Conservation (phyloP, 1,139 yeast genomes). For the Sugiyamaella neomexicana region DNA sequence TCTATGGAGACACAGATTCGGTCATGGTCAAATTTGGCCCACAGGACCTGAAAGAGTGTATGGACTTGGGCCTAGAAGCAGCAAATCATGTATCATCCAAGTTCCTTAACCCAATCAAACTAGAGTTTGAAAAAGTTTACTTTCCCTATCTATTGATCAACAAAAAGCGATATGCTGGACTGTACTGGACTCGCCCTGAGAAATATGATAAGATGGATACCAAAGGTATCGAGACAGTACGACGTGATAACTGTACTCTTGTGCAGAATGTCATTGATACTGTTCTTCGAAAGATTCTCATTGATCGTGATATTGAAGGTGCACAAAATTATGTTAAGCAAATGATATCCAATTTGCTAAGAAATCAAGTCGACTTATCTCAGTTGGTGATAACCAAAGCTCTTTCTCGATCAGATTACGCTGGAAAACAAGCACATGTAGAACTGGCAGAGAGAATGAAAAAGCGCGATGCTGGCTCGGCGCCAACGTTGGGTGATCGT, state of each 20-base stretch:
- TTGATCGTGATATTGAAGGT: conserved; percentile 83
- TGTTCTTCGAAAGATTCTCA: conserved; percentile 79
- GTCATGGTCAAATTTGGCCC: conserved; percentile 98
- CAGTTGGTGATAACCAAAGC: conserved; percentile 94
- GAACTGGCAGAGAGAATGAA: conserved; percentile 95
- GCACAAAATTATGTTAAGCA: conserved; percentile 85
- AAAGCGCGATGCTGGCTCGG: conserved; percentile 95
- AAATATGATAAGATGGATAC: conserved; percentile 97
- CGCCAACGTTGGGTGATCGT: conserved; percentile 96
- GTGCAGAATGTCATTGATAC: conserved; percentile 94
- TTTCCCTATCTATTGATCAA: conserved; percentile 91
- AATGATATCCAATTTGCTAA: conserved; percentile 86
- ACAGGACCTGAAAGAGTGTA: conserved; percentile 75
- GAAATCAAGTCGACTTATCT: conserved; percentile 88
- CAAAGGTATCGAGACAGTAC: conserved; percentile 96
- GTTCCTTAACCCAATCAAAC: conserved; percentile 82
- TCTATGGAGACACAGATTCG: conserved; percentile 98
- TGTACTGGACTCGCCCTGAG: conserved; percentile 90
- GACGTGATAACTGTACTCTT: conserved; percentile 94
- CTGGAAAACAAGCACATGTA: conserved; percentile 96
- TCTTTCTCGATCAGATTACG: conserved; percentile 82
- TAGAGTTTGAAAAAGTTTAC: conserved; percentile 96
- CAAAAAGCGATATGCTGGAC: conserved; percentile 95
- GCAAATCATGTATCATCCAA: conserved; percentile 79
- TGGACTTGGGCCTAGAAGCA: conserved; percentile 92